Percentiles rank a stretch among this genome's conserved stretches.
Conservation (phyloP, 139 green algal species). For the Parachlorella kessleri region DNA sequence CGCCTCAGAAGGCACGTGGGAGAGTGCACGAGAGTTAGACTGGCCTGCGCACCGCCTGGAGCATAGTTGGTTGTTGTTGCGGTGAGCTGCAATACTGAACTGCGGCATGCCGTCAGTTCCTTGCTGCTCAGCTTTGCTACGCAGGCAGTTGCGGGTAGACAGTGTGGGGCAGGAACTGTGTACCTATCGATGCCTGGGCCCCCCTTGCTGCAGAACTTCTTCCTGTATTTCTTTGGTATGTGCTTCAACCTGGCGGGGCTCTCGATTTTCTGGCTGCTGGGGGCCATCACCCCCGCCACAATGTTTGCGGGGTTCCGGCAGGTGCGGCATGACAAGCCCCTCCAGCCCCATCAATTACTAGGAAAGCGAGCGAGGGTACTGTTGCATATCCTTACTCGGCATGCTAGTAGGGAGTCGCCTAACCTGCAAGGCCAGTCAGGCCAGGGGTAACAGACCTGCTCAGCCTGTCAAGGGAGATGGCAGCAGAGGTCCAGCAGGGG, state of each 20-base stretch:
- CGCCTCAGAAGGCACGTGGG: no score
- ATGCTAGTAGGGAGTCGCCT: no score
- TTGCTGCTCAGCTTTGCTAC: no score
- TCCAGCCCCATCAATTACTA: no score
- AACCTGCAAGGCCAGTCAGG: no score
- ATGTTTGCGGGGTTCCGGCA: constrained; percentile 65
- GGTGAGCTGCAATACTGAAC: neutral
- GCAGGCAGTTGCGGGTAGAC: no score
- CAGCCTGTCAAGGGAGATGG: no score
- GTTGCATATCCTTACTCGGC: no score
- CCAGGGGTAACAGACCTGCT: no score
- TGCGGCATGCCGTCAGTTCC: neutral
- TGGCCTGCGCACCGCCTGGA: neutral
- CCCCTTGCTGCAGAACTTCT: constrained; percentile 86
- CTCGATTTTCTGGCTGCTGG: constrained; percentile 27
- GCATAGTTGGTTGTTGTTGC: neutral
- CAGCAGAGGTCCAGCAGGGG: neutral
- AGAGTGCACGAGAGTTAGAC: neutral
- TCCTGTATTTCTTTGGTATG: constrained; percentile 91
- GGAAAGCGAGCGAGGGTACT: no score
- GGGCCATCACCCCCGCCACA: neutral
- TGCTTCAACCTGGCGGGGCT: constrained; percentile 21
- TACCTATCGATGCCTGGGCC: neutral
- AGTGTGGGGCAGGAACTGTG: neutral
- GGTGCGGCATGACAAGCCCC: constrained; percentile 1